phyloP scores from a whole-genome alignment of 441 rosid species.

The Populus hybrid region DNA sequence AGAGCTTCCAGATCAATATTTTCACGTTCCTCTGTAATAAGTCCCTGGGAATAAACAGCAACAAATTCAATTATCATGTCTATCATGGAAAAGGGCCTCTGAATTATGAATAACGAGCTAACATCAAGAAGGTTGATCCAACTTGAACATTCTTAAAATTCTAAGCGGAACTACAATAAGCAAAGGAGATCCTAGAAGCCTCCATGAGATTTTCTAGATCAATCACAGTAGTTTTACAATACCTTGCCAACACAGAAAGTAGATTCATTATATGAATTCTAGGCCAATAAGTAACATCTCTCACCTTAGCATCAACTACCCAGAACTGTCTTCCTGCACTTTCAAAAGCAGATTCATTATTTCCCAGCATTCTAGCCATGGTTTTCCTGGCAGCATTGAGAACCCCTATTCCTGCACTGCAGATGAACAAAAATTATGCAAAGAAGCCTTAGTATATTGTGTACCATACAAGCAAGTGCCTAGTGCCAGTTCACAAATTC shows the following conservation, averaged over 20 bases:
- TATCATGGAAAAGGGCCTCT: neutral
- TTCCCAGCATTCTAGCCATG: slow-evolving; percentile 97
- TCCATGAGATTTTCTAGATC: neutral
- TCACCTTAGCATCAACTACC: slow-evolving; percentile 97
- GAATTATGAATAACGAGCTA: neutral
- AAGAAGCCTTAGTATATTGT: slow-evolving; percentile 17
- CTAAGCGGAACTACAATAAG: neutral
- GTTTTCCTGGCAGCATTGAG: slow-evolving; percentile 97
- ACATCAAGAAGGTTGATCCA: neutral
- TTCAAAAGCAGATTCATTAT: slow-evolving; percentile 79
- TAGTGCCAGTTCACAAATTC: neutral
- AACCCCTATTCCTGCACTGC: slow-evolving; percentile 99
- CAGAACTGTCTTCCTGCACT: slow-evolving; percentile 96
- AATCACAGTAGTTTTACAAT: neutral
- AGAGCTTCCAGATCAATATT: slow-evolving; percentile 75
- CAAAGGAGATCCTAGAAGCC: neutral
- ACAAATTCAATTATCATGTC: slow-evolving; percentile 13
- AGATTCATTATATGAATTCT: neutral
- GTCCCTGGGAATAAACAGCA: slow-evolving; percentile 57
- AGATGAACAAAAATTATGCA: slow-evolving; percentile 26
- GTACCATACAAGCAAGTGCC: neutral
- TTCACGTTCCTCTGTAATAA: slow-evolving; percentile 86
- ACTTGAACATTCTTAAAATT: neutral
- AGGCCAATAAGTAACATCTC: slow-evolving; percentile 13
- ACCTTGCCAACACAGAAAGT: neutral